Conservation (phyloP, 108 stramenopile genomes). For the Skeletonema marinoi region DNA sequence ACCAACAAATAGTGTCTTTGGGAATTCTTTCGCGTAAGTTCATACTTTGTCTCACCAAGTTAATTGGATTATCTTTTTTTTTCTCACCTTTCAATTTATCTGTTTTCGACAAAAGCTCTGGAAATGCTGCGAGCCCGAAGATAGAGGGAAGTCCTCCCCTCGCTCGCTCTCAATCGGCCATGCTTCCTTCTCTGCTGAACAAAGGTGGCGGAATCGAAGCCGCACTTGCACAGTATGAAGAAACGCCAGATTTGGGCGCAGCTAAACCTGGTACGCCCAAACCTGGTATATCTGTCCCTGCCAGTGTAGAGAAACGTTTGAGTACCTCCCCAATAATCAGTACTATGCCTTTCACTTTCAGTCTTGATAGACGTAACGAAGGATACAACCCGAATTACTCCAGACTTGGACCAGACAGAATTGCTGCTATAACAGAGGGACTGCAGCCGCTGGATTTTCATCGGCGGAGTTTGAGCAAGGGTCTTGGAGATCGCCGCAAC, state of each 20-base stretch:
- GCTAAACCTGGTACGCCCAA: not conserved
- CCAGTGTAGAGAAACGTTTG: conserved; percentile 7
- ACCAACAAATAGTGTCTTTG: conserved; percentile 5
- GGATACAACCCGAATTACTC: conserved; percentile 15
- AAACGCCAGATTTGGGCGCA: not conserved
- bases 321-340: conserved; percentile 24
- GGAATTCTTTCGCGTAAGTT: conserved; percentile 23
- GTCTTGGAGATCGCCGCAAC: not conserved
- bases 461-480: conserved; percentile 18
- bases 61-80: not conserved
- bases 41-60: not conserved
- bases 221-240: conserved; percentile 35
- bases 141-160: conserved; percentile 15
- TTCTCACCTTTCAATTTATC: not conserved
- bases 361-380: conserved; percentile 33
- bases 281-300: not conserved
- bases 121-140: not conserved
- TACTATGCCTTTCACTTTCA: conserved; percentile 32
- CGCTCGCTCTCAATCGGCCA: conserved; percentile 16
- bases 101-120: not conserved
- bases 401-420: conserved; percentile 9
- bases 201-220: conserved; percentile 41
- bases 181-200: not conserved
- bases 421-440: conserved; percentile 12
- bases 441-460: conserved; percentile 22